Base-by-base conservation (phyloP, 2,329 filamentous ascomycete genomes). In the Botrytis fragariae region DNA sequence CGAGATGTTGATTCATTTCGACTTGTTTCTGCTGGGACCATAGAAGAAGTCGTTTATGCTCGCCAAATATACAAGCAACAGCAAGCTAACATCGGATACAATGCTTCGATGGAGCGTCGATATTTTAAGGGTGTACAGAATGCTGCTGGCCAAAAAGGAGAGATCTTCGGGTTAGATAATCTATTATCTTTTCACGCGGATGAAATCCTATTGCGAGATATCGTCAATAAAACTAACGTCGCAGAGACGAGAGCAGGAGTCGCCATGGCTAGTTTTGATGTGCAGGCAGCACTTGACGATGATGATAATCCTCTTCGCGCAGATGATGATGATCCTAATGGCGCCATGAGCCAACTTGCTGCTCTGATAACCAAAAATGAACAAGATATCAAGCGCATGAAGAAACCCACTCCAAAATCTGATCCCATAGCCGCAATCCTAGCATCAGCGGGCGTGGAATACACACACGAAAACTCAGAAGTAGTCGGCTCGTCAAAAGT, bases 61-160 rank as follows among this genome's bases (percentile, higher is more conserved):
- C 89, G 96, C 10, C 96, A 99, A 79, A 96, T 99, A 57, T 99
- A 99, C 86, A 99, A 99, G 82, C 96, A 99, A 80, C 96, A 99
- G 79, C 96, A 98, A 83, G 95, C 96, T 39, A 98, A 98, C 79
- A 98, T 99, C 74, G 96, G 93, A 0, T 98, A 99, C 82, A 97
- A 91, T 48, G 96, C 96, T 0, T 97, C 93, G 0, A 92, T 91
- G 8, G 96, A 99, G 82, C 90, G 96, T 5, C 90, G 96, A 2
- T 99, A 99, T 82, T 99, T 99, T 84, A 94, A 92, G 77, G 96
- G 96, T 59, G 93, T 98, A 0, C 95, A 98, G 82, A 92, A 97
- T 75, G 89, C 93, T 77, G 89, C 89, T 37, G 89, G 89, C 42
- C 90, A 95, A 76, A 95, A 95, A 78, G 96, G 96, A 25, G 96